These are phyloP conservation scores for Uncinocarpus reesii DNA, from an alignment of 2,329 filamentous ascomycete genomes.

Conservation along the genomic window DNA sequence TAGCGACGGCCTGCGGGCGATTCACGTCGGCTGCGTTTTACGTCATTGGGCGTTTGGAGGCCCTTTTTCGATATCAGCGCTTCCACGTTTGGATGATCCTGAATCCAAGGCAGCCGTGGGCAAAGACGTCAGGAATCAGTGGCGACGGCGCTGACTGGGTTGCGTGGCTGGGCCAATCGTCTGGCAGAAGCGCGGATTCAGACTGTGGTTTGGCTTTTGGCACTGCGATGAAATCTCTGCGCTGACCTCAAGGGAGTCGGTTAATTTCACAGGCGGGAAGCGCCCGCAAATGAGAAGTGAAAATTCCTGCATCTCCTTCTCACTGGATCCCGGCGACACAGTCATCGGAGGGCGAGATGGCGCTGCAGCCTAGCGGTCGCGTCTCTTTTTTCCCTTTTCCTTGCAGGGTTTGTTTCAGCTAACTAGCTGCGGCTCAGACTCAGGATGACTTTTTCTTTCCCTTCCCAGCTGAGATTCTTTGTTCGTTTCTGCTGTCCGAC, in stretches of 20 bases:
- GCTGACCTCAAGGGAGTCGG: background rate
- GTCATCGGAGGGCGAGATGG: background rate
- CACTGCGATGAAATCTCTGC: slow-evolving; percentile 1
- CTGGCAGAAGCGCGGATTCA: background rate
- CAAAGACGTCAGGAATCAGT: background rate
- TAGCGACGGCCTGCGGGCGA: too few species aligned
- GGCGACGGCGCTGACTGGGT: background rate
- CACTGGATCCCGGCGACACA: background rate
- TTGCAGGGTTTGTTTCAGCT: slow-evolving; percentile 5
- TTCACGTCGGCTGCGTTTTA: too few species aligned
- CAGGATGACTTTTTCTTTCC: too few species aligned
- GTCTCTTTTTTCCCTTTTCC: background rate
- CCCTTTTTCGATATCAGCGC: too few species aligned
- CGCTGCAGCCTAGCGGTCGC: background rate
- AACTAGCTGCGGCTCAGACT: background rate
- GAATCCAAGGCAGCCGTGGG: background rate
- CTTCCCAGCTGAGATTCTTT: too few species aligned
- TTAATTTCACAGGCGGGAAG: slow-evolving; percentile 3
- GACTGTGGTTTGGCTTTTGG: background rate
- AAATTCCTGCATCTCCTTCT: background rate
- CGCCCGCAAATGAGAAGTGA: slow-evolving; percentile 7
- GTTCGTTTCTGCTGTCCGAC: too few species aligned
- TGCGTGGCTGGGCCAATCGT: slow-evolving; percentile 7
- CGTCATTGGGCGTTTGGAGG: too few species aligned
- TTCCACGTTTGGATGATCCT: background rate